Evolutionary conservation across 176 grass and related monocot genomes (phyloP).

Genomic region (Raddia distichophylla): DNA sequence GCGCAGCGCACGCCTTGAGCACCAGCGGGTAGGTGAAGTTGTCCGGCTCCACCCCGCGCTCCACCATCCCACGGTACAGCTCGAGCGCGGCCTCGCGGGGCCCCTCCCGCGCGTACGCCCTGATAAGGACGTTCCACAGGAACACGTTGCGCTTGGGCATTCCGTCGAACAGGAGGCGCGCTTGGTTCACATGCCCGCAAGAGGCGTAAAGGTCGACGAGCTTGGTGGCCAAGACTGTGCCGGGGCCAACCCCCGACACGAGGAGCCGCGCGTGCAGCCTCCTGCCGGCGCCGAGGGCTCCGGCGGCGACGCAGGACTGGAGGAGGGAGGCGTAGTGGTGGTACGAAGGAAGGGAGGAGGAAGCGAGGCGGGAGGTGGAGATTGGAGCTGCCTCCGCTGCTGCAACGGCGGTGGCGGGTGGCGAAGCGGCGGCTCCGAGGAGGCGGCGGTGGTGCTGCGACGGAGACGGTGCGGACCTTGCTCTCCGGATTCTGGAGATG

Average conservation of each 20-base stretch:
- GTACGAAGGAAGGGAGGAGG: constrained; percentile 19
- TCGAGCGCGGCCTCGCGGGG: constrained; percentile 46
- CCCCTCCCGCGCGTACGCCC: constrained; percentile 58
- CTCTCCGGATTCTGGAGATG: constrained; percentile 11
- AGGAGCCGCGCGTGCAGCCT: constrained; percentile 67
- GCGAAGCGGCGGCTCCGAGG: background rate
- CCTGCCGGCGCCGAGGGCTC: constrained; percentile 47
- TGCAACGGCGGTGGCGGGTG: background rate
- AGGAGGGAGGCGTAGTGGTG: constrained; percentile 47
- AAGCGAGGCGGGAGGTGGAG: background rate
- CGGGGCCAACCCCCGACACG: constrained; percentile 44
- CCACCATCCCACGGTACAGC: constrained; percentile 60
- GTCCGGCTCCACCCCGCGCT: constrained; percentile 48
- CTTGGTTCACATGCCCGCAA: constrained; percentile 39
- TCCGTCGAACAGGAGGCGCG: constrained; percentile 66
- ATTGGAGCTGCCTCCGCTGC: background rate
- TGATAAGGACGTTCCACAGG: constrained; percentile 75
- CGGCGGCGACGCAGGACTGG: constrained; percentile 46
- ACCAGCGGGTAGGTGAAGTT: constrained; percentile 72
- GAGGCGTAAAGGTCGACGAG: constrained; percentile 56
- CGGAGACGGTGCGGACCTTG: constrained; percentile 17
- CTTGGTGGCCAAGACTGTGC: constrained; percentile 49
- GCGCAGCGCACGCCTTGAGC: constrained; percentile 64
- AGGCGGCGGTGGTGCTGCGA: background rate
- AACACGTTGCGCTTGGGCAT: constrained; percentile 66